These are phyloP conservation scores for Boletus subcaerulescens DNA, from an alignment of 768 basidiomycete species.

Conservation along the genomic window DNA sequence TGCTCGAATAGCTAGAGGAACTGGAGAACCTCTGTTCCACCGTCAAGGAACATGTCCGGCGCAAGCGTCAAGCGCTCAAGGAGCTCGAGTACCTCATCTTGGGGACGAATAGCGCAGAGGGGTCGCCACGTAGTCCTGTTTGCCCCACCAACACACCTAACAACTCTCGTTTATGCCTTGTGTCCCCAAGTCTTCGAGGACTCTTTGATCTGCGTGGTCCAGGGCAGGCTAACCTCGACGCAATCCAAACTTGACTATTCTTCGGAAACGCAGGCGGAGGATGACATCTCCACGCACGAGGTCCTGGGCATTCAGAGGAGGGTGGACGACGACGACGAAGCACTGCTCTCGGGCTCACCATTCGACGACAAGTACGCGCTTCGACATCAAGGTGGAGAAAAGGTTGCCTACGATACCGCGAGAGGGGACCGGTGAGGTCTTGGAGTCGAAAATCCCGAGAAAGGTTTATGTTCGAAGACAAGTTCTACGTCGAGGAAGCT, in stretches of 20 bases:
- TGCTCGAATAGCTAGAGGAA: constrained; percentile 24
- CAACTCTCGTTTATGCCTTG: too few species aligned
- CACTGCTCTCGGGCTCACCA: constrained; percentile 15
- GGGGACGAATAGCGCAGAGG: too few species aligned
- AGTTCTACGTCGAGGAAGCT: constrained; percentile 12
- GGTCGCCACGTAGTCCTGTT: too few species aligned
- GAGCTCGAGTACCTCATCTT: constrained; percentile 20
- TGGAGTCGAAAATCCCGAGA: constrained; percentile 21
- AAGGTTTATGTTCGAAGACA: constrained; percentile 17
- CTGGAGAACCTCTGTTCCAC: constrained; percentile 24
- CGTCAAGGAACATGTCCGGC: constrained; percentile 15
- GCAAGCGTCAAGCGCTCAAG: constrained; percentile 20
- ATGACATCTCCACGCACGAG: not conserved
- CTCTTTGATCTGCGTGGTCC: constrained; percentile 31
- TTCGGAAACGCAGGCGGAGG: not conserved
- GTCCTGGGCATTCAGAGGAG: constrained; percentile 9
- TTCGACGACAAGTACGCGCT: constrained; percentile 26
- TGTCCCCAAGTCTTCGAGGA: constrained; percentile 26
- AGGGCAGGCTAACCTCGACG: constrained; percentile 21
- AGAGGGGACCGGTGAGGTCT: not conserved
- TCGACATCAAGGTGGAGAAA: constrained; percentile 9
- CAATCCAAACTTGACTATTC: not conserved
- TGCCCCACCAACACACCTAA: too few species aligned
- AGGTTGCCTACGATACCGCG: constrained; percentile 11
- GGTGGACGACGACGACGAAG: constrained; percentile 28